These are phyloP conservation scores for Graphilbum ipis-grandicollis DNA, from an alignment of 2,329 filamentous ascomycete species.

Conservation along the genomic window DNA sequence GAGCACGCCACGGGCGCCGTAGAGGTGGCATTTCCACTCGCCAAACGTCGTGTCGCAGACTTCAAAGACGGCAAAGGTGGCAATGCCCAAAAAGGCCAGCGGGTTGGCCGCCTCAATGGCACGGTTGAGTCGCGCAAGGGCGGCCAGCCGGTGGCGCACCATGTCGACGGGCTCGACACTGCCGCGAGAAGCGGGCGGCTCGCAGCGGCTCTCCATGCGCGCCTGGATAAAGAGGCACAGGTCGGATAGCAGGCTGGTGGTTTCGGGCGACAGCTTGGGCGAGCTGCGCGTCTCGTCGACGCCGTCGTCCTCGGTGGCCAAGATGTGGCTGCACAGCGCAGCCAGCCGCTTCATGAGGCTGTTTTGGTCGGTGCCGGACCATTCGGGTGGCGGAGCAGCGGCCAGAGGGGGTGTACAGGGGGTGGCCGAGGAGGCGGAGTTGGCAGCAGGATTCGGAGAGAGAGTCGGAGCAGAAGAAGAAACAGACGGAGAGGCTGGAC, in stretches of 20 bases:
- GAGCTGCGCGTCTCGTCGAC: neutral
- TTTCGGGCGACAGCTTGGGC: conserved; percentile 6
- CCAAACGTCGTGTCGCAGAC: conserved; percentile 23
- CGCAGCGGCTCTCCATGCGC: conserved; percentile 5
- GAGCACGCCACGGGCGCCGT: conserved; percentile 21
- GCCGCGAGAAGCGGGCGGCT: neutral
- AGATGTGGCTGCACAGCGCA: conserved; percentile 7
- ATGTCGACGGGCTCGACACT: conserved; percentile 6
- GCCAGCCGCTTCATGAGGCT: conserved; percentile 8
- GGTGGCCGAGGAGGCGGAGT: neutral
- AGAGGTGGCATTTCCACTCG: conserved; percentile 20
- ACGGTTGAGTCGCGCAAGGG: conserved; percentile 19
- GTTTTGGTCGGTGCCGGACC: conserved; percentile 6
- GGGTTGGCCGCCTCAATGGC: conserved; percentile 21
- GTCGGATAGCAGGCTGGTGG: conserved; percentile 4
- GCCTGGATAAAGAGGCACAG: conserved; percentile 8
- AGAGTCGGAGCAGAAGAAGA: no score
- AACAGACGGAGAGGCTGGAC: no score
- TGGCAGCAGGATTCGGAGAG: no score
- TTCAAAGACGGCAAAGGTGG: conserved; percentile 25
- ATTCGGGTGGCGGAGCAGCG: no score
- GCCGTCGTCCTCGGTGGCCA: conserved; percentile 1
- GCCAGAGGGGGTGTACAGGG: no score
- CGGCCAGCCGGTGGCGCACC: conserved; percentile 12
- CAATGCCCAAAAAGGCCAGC: conserved; percentile 23